A percentile compares a stretch with the other conserved stretches of the same genome.
Conservation (phyloP, 805 yeast genomes). For the Nakazawaea wickerhamii region DNA sequence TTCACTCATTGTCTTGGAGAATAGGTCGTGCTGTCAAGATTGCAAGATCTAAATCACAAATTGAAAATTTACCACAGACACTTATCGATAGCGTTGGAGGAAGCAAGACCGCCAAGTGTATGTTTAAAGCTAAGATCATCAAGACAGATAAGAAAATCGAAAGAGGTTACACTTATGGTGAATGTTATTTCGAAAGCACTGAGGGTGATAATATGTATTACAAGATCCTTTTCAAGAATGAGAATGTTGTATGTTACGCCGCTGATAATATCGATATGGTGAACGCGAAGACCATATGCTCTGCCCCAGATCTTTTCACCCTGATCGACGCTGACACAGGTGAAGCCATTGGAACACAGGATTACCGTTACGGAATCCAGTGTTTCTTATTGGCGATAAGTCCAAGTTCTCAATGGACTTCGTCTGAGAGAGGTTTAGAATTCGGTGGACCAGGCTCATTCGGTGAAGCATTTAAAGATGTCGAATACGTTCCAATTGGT, state of each 20-base stretch:
- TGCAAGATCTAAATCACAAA: constrained; percentile 29
- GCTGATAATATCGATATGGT: constrained; percentile 19
- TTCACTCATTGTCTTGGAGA: constrained; percentile 38
- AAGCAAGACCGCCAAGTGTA: constrained; percentile 21
- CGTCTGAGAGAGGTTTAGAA: constrained; percentile 28
- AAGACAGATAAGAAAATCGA: constrained; percentile 31
- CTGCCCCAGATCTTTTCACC: constrained; percentile 38
- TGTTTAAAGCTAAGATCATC: constrained; percentile 32
- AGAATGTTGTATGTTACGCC: constrained; percentile 32
- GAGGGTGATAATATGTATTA: constrained; percentile 13
- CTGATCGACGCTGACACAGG: constrained; percentile 34
- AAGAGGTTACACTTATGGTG: constrained; percentile 35
- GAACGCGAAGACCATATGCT: constrained; percentile 21
- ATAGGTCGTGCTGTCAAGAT: constrained; percentile 35
- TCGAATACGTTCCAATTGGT: constrained; percentile 33
- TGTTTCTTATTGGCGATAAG: constrained; percentile 35
- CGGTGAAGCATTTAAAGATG: constrained; percentile 28
- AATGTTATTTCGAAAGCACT: constrained; percentile 26
- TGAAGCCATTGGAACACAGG: constrained; percentile 41
- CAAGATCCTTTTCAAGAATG: constrained; percentile 40
- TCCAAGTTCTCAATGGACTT: constrained; percentile 29
- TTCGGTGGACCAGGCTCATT: constrained; percentile 37
- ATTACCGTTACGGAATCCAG: constrained; percentile 36
- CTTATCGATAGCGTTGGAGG: constrained; percentile 33
- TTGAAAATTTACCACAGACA: constrained; percentile 27